Evolutionary conservation across 2,329 filamentous ascomycete species (phyloP).

Genomic region (Bretziella fagacearum): DNA sequence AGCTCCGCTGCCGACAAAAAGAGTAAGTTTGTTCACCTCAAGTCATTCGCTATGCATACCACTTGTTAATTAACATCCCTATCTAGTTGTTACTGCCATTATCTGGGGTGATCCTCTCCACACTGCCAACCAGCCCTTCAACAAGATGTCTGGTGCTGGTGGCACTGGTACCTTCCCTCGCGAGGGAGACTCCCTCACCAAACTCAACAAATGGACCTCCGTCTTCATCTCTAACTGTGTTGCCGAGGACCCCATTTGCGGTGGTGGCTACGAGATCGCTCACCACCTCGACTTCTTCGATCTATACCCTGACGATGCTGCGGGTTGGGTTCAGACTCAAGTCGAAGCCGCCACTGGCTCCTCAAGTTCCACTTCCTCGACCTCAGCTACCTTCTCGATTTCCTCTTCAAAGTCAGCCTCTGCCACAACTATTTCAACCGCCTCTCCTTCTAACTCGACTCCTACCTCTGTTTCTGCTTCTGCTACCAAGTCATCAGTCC

Average conservation of each 20-base stretch:
- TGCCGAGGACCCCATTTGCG: constrained; percentile 25
- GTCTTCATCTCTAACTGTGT: constrained; percentile 23
- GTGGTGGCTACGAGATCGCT: constrained; percentile 18
- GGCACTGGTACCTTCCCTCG: constrained; percentile 20
- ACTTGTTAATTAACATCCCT: not conserved
- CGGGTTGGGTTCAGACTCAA: not conserved
- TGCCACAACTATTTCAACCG: not conserved
- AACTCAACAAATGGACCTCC: constrained; percentile 19
- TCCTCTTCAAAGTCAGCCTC: not conserved
- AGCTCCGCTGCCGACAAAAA: constrained; percentile 20
- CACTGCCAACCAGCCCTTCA: constrained; percentile 22
- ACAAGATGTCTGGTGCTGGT: constrained; percentile 19
- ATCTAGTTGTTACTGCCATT: constrained; percentile 21
- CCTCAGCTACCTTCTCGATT: not conserved
- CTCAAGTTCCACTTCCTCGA: not conserved
- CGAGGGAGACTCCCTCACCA: constrained; percentile 19
- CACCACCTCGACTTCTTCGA: constrained; percentile 16
- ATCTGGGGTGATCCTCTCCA: constrained; percentile 23
- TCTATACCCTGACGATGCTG: constrained; percentile 1
- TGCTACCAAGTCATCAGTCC: not conserved
- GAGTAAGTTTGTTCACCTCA: constrained; percentile 18
- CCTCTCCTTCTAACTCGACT: not conserved
- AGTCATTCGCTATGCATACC: not conserved
- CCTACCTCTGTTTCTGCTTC: not conserved
- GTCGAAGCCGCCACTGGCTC: not conserved